Base-by-base conservation (phyloP, 768 basidiomycete genomes). In the Termitomyces eurrhizus region DNA sequence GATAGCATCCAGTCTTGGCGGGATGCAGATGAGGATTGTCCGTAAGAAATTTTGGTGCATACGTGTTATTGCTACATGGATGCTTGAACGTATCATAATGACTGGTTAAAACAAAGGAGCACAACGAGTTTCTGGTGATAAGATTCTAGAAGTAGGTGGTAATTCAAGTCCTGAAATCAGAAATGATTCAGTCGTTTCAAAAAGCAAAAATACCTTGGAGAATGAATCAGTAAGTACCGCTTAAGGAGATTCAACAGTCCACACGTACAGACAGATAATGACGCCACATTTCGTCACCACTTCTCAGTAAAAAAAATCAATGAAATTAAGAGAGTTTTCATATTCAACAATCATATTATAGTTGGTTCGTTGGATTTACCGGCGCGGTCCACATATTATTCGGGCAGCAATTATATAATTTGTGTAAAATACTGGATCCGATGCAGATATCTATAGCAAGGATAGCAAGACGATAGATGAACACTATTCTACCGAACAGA, bases 1-100 rank as follows among this genome's bases (percentile, higher is more conserved):
- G 77, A 79, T 62, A 72, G 74, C 42, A 78, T 78, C 49, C 67
- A 76, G 64, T 78, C 77, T 48, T 79, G 76, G 77, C 64, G 64
- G 35, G 67, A 70, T 37, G 55, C 26, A 37, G 60, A 59, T 62
- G 58, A 52, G 6, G 8, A 37, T 14, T 18, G 46, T 29, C 26
- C 11, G 3, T 32, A 24, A 16, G 4, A 16, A 11, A 33, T 16
- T 49, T n/a, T 29, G 26, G 3, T 57, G 9, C 41, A 46, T 35
- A 2, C 4, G 13, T 45, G 13, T 21, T 33, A 44, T 45, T 56
- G 24, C 50, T 51, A 21, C n/a, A 13, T 29, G 11, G 11, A 11
- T n/a, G n/a, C 26, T 21, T 13, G 6, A 21, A 51, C 16, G 21
- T 36, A 37, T 37, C 2, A 4, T 7, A 21, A 21, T 52, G 0